Conservation (phyloP, 306 rosid genomes). For the Malus asiatica region DNA sequence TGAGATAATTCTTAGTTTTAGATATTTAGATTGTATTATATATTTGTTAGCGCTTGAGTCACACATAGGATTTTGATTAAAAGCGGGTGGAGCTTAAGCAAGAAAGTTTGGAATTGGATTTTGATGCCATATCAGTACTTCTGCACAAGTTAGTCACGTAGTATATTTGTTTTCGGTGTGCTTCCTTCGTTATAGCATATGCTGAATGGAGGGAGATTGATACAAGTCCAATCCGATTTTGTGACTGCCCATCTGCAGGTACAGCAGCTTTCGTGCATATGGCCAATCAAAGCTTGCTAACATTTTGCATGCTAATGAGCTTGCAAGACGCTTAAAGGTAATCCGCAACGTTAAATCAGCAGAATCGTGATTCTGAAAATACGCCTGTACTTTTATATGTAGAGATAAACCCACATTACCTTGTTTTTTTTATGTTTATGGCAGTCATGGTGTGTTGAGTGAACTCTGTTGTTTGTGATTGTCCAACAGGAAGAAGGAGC, state of each 20-base stretch:
- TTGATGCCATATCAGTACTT: too few relatives aligned
- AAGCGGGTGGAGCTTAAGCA: too few relatives aligned
- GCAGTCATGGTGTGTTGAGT: not conserved
- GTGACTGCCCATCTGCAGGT: constrained; percentile 35
- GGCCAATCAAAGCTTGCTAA: constrained; percentile 94
- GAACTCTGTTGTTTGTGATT: not conserved
- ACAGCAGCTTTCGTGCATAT: constrained; percentile 57
- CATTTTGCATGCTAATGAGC: constrained; percentile 81
- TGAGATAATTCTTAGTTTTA: not conserved
- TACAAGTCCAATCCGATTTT: not conserved
- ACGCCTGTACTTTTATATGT: too few relatives aligned
- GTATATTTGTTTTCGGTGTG: not conserved
- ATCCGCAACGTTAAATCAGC: too few relatives aligned
- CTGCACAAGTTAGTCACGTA: not conserved
- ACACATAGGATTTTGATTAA: too few relatives aligned
- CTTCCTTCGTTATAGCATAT: not conserved
- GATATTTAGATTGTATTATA: not conserved
- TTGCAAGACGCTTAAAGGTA: constrained; percentile 59
- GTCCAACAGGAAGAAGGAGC: constrained; percentile 62
- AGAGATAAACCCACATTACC: too few relatives aligned
- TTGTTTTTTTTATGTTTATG: too few relatives aligned
- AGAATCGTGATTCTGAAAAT: not conserved
- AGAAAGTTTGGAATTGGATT: too few relatives aligned
- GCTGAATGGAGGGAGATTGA: not conserved
- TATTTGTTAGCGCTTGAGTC: not conserved